Conservation (phyloP, 371 early-diverging fungal genomes). For the Mucor ambiguus region DNA sequence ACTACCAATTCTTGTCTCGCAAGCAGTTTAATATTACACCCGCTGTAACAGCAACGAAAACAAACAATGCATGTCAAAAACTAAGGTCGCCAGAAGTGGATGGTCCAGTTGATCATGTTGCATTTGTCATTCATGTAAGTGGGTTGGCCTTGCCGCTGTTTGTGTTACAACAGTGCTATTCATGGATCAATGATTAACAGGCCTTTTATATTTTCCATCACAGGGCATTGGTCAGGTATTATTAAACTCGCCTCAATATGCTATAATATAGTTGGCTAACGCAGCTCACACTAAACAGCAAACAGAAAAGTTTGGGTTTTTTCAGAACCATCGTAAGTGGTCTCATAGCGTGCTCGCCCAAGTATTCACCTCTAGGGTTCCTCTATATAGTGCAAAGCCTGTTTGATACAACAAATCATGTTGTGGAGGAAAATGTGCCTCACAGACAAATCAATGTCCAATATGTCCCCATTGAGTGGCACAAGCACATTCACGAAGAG, state of each 20-base stretch:
- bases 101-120: slow-evolving; percentile 42
- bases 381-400: slow-evolving; percentile 45
- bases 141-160: not conserved
- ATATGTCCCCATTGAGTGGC: slow-evolving; percentile 59
- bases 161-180: not conserved
- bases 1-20: slow-evolving; percentile 7
- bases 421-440: slow-evolving; percentile 49
- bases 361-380: not conserved
- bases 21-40: not conserved
- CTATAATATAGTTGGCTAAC: not conserved
- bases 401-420: slow-evolving; percentile 52
- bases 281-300: slow-evolving; percentile 31
- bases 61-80: slow-evolving; percentile 9
- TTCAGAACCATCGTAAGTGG: slow-evolving; percentile 49
- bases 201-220: not conserved
- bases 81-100: slow-evolving; percentile 23
- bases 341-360: not conserved
- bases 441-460: slow-evolving; percentile 52
- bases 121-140: slow-evolving; percentile 63
- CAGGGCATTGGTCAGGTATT: slow-evolving; percentile 68
- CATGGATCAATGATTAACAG: not conserved
- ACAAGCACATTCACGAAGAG: slow-evolving; percentile 59
- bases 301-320: slow-evolving; percentile 59
- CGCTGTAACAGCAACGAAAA: not conserved
- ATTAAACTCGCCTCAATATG: not conserved